Conservation (phyloP, 2,329 filamentous ascomycete genomes). For the Nakataea oryzae region DNA sequence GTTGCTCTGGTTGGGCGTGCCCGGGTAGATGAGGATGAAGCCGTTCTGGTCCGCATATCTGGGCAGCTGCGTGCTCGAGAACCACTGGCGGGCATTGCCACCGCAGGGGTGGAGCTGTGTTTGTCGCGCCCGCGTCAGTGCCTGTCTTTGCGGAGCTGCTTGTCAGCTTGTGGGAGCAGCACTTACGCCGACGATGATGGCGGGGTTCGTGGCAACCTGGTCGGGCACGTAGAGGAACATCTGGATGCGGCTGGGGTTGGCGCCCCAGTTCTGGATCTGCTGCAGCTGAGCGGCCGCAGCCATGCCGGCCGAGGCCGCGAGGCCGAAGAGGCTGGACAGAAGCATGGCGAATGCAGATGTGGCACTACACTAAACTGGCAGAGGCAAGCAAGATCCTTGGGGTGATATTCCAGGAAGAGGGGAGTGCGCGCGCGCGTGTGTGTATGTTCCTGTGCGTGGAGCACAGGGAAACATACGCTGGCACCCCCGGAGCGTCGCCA, state of each 20-base stretch:
- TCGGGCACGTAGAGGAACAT: slow-evolving; percentile 34
- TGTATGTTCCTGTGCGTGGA: not conserved
- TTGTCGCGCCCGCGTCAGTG: not conserved
- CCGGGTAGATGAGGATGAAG: slow-evolving; percentile 42
- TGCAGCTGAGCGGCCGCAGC: slow-evolving; percentile 21
- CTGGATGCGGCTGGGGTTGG: slow-evolving; percentile 24
- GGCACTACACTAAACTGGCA: no score
- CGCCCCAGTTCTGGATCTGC: slow-evolving; percentile 28
- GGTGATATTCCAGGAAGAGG: not conserved
- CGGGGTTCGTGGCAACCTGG: slow-evolving; percentile 25
- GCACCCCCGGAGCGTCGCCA: not conserved
- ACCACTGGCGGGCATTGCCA: slow-evolving; percentile 30
- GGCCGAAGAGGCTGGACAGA: slow-evolving; percentile 1
- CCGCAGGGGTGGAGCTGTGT: slow-evolving; percentile 6
- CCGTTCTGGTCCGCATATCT: slow-evolving; percentile 34
- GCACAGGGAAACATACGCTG: not conserved
- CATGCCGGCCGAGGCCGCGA: slow-evolving; percentile 8
- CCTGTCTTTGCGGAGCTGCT: no score
- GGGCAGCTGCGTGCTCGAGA: slow-evolving; percentile 34
- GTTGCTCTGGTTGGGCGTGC: slow-evolving; percentile 27
- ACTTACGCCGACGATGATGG: slow-evolving; percentile 35
- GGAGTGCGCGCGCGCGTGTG: not conserved
- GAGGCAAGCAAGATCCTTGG: no score
- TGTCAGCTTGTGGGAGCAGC: not conserved
- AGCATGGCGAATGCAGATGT: not conserved